These are phyloP conservation scores for Thermochaetoides thermophila DNA, from an alignment of 495 filamentous ascomycete species.

Conservation along the genomic window DNA sequence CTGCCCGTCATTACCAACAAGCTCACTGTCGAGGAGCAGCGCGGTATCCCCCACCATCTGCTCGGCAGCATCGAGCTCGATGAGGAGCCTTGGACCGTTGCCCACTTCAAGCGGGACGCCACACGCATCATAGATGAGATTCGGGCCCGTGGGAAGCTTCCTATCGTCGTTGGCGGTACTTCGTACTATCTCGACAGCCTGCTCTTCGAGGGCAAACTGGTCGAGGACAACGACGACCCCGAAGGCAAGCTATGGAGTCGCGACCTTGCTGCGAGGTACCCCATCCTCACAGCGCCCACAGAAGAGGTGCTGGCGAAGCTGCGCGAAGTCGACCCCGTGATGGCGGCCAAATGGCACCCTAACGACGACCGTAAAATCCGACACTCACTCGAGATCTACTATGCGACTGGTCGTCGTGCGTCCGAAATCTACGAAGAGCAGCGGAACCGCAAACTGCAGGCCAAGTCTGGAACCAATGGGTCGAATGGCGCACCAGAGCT, in stretches of 20 bases:
- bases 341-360: conserved; percentile 89
- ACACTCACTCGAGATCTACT: conserved; percentile 78
- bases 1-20: conserved; percentile 95
- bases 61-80: conserved; percentile 59
- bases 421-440: conserved; percentile 85
- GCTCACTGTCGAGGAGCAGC: conserved; percentile 55
- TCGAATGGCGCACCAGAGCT: no score
- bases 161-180: conserved; percentile 86
- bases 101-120: conserved; percentile 55
- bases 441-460: conserved; percentile 16
- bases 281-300: conserved; percentile 56
- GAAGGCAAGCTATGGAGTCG: conserved; percentile 14
- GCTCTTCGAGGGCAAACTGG: conserved; percentile 55
- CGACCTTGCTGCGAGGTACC: conserved; percentile 35
- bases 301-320: conserved; percentile 57
- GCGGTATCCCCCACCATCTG: conserved; percentile 79
- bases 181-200: conserved; percentile 88
- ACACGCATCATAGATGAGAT: conserved; percentile 62
- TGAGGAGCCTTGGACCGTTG: conserved; percentile 70
- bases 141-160: conserved; percentile 55
- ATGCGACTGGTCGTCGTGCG: conserved; percentile 60
- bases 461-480: conserved; percentile 5
- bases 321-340: conserved; percentile 66
- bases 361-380: conserved; percentile 81
- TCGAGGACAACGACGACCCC: conserved; percentile 27